Base-by-base conservation (phyloP, 257 asterid genomes). In the Lantana camara region DNA sequence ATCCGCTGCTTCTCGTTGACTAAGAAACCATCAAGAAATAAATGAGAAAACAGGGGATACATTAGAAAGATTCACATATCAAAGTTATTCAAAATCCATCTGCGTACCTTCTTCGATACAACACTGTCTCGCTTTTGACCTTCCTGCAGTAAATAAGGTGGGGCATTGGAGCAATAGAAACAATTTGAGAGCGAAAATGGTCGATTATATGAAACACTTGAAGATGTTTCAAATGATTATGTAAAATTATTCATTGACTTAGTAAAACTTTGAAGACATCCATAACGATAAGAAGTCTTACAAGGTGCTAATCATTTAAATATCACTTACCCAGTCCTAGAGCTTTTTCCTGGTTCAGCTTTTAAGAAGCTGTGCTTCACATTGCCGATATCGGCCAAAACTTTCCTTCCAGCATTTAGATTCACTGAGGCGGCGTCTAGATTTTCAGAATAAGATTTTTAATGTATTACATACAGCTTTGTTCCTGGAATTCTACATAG, bases 361-460 rank as follows among this genome's bases (percentile, higher is more conserved):
- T 79, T 80, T 49, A 80, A 63, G 75, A 73, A 55, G 66, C 71
- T 79, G 60, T 71, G 61, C 77, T 67, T 83, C 70, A 76, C 76
- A 79, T 92, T 92, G 75, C 96, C 84, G 64, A 92, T 83, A 77
- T 92, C 98, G 57, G 82, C 85, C 83, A 89, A 64, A 70, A 75
- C 90, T 74, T 82, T 87, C 73, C 95, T 80, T 75, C 83, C 85
- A 71, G 67, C 82, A 67, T 66, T 79, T 63, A 64, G 41, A 72
- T 73, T 77, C 67, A 70, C 97, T 89, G 90, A 67, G 73, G 76
- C 48, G 22, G 20, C 67, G 41, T 34, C 66, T 32, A 47, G 44
- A 29, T 61, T 56, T 37, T 74, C 42, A 76, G 57, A 20, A 70
- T 7, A 53, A 49, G 61, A 60, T 44, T 45, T n/a, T 10, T 34